Evolutionary conservation across 2,329 filamentous ascomycete genomes (phyloP).

Genomic region (Cytospora piceicola): DNA sequence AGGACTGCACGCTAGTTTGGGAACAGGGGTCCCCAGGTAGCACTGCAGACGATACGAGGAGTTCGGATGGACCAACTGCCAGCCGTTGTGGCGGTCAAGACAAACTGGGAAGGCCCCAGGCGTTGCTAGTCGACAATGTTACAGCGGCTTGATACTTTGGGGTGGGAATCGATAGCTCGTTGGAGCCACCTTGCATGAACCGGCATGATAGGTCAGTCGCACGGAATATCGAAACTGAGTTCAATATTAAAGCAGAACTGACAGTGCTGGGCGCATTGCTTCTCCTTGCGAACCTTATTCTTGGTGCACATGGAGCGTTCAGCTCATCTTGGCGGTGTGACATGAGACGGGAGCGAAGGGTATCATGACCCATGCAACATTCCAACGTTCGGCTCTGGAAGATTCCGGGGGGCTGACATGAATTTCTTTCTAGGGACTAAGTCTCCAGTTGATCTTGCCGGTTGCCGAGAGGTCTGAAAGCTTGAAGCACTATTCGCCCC

Average conservation of each 20-base stretch:
- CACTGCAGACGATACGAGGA: constrained; percentile 29
- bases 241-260: neutral
- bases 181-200: neutral
- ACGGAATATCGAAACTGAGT: neutral
- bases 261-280: neutral
- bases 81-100: constrained; percentile 13
- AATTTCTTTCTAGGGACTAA: neutral
- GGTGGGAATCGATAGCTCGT: neutral
- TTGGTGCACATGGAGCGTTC: constrained; percentile 7
- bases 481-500: neutral
- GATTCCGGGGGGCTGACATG: neutral
- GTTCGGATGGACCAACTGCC: neutral
- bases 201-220: neutral
- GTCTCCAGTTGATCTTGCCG: neutral
- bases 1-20: constrained; percentile 7
- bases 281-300: neutral
- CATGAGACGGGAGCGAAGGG: neutral
- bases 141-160: neutral
- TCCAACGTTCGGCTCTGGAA: neutral
- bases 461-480: neutral
- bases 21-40: constrained; percentile 20
- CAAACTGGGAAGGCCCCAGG: neutral
- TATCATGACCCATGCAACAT: constrained; percentile 1
- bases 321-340: constrained; percentile 18
- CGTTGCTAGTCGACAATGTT: neutral